Base-by-base conservation (phyloP, 2,329 filamentous ascomycete species). In the Colletotrichum aenigma region DNA sequence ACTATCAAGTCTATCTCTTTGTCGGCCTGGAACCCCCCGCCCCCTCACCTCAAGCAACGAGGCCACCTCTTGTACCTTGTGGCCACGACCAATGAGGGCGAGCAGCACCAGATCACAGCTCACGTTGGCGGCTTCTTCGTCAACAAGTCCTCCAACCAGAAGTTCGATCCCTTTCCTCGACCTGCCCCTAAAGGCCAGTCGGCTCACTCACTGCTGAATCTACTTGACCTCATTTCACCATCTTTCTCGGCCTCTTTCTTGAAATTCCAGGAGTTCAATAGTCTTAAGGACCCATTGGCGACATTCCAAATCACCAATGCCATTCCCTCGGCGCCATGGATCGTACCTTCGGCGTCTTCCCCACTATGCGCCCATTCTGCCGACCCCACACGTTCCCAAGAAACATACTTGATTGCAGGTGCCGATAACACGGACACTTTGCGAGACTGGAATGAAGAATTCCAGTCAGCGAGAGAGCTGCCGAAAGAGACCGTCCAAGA, bases 391-490 rank as follows among this genome's bases (percentile, higher is more conserved):
- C 92, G 97, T 71, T 95, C 96, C 26, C 97, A 99, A 86, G 97
- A 99, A 88, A 95, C 94, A 65, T 98, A 95, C 83, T 88, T 99
- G 76, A 93, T 98, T 76, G 92, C 95, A 24, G 97, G 97, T 34
- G 93, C 96, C 30, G 97, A 99, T 81, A 98, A 96, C 83, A 95
- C 95, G 0, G 97, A 99, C 82, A 98, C 96, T 6, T 88, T 99
- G 77, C 93, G 97, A 74, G 97, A 99, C 85, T 99, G 97, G 96
- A 99, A 99, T 81, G 97, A 99, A 84, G 97, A 99, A 83, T 98
- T 99, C 83, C 97, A 99, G 85, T 98, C 96, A 3, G 98, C 97
- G 13, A 93, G 95, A 81, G 97, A 99, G 85, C 90, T 99, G 78
- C 96, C 96, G 38, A 96, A 96, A 82, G 96, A 98, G 78, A 95